Conservation (phyloP, 2,329 filamentous ascomycete species). For the Trichoderma sp. region DNA sequence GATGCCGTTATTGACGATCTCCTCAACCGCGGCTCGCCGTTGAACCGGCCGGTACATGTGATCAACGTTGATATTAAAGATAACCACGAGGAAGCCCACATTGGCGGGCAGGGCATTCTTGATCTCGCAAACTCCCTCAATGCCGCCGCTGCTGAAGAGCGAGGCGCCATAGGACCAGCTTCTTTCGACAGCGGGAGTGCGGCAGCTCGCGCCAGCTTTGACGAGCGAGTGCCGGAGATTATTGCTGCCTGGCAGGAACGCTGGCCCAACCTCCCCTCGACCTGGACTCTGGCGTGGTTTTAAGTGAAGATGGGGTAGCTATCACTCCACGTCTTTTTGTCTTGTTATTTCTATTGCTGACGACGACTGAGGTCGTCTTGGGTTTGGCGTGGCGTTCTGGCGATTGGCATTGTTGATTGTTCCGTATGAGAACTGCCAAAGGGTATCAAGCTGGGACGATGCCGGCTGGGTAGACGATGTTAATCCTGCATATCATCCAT, state of each 20-base stretch:
- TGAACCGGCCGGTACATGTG: conserved; percentile 93
- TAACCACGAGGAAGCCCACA: conserved; percentile 92
- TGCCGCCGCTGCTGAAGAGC: conserved; percentile 72
- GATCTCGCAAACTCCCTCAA: conserved; percentile 87
- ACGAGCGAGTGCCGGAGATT: conserved; percentile 89
- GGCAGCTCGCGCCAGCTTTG: conserved; percentile 71
- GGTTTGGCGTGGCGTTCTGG: conserved; percentile 18
- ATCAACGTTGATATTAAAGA: conserved; percentile 99
- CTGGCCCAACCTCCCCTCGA: conserved; percentile 85
- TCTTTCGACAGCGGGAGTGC: conserved; percentile 69
- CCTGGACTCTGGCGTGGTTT: conserved; percentile 96
- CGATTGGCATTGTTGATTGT: background rate
- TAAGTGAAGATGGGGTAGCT: conserved; percentile 39
- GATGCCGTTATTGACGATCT: conserved; percentile 95
- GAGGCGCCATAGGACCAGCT: conserved; percentile 59
- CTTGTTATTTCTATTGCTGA: background rate
- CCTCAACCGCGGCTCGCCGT: conserved; percentile 74
- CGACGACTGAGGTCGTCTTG: background rate
- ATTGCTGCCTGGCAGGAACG: conserved; percentile 90
- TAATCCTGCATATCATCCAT: background rate
- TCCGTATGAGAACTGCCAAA: background rate
- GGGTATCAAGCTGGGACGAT: background rate
- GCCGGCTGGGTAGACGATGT: background rate
- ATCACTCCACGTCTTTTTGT: background rate
- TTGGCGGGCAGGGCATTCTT: conserved; percentile 87